Conservation (phyloP, 139 green algal genomes). For the Nannochloris sp. region DNA sequence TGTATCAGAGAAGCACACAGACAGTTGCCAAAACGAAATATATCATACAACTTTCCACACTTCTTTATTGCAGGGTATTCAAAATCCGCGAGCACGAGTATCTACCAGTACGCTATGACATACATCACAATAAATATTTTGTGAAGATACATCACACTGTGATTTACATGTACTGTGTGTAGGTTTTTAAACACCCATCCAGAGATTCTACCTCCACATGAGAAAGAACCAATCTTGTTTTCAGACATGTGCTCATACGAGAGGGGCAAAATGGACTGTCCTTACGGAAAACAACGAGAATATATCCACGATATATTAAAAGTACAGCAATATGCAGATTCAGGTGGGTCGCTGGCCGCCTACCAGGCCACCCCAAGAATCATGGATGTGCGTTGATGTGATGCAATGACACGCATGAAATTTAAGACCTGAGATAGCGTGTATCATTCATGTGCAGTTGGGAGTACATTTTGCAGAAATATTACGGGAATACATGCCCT, state of each 20-base stretch:
- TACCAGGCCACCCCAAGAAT: not conserved
- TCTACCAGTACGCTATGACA: not conserved
- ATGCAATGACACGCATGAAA: too few species aligned
- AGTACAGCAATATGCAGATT: not conserved
- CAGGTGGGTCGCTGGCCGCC: not conserved
- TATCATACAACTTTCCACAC: conserved; percentile 12
- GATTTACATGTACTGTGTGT: not conserved
- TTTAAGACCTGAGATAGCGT: too few species aligned
- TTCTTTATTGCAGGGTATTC: conserved; percentile 3
- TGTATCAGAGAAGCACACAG: conserved; percentile 18
- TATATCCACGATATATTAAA: conserved; percentile 1
- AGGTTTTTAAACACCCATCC: conserved; percentile 1
- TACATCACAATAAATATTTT: not conserved
- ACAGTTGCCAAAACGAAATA: not conserved
- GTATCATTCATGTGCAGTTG: not conserved
- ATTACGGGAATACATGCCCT: conserved; percentile 14
- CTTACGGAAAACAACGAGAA: not conserved
- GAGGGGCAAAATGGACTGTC: conserved; percentile 1
- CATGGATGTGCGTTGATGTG: not conserved
- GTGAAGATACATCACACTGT: not conserved
- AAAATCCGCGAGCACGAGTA: not conserved
- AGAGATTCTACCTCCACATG: not conserved
- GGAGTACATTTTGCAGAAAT: not conserved
- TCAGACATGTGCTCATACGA: not conserved
- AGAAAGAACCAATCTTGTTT: not conserved